Conservation (phyloP, 2,329 filamentous ascomycete genomes). For the Neospermospora avenae region DNA sequence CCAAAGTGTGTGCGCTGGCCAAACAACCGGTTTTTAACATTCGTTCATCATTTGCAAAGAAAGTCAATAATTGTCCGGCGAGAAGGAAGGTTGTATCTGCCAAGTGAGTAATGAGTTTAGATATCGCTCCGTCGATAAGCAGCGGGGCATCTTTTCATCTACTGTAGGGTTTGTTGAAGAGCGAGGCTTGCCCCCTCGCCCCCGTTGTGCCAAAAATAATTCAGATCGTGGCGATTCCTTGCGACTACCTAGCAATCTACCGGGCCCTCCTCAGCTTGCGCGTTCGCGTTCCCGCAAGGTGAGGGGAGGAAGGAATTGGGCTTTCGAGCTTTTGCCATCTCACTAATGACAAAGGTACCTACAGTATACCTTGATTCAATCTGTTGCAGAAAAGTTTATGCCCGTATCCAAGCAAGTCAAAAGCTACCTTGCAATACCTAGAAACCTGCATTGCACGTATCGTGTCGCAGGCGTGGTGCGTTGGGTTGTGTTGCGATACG, state of each 20-base stretch:
- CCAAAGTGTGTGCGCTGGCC: not conserved
- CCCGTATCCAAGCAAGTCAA: constrained; percentile 13
- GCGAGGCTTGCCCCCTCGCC: not conserved
- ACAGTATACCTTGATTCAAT: too few species aligned
- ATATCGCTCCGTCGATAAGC: constrained; percentile 15
- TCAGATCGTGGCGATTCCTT: not conserved
- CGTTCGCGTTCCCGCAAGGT: too few species aligned
- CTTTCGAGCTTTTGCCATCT: too few species aligned
- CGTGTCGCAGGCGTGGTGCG: too few species aligned
- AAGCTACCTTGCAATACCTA: too few species aligned
- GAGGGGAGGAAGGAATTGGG: too few species aligned
- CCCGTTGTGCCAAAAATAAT: not conserved
- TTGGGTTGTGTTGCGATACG: too few species aligned
- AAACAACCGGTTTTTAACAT: constrained; percentile 4
- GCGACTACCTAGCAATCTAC: not conserved
- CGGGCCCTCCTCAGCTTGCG: constrained; percentile 1
- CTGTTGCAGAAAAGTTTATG: constrained; percentile 1
- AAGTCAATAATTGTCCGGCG: too few species aligned
- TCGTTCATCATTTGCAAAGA: not conserved
- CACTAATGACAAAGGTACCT: not conserved
- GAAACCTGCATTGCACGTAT: too few species aligned
- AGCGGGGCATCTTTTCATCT: too few species aligned
- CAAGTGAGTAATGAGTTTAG: constrained; percentile 7
- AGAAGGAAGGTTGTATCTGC: not conserved
- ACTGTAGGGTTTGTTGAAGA: not conserved